Conservation (phyloP, 495 filamentous ascomycete species). For the Penicillium bovifimosum region DNA sequence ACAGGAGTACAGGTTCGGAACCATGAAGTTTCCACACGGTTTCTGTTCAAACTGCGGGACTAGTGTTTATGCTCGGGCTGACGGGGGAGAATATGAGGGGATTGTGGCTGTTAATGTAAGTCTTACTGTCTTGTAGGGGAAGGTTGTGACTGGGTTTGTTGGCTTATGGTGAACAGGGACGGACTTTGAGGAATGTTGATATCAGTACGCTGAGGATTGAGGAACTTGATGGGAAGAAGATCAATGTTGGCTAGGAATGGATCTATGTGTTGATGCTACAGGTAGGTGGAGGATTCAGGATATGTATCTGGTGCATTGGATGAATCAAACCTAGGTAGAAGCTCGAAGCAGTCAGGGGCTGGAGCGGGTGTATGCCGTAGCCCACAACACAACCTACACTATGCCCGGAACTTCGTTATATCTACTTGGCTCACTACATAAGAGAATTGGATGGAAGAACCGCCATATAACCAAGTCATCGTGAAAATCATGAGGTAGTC, state of each 20-base stretch:
- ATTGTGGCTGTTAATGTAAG: constrained; percentile 9
- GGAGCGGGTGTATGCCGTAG: too few species aligned
- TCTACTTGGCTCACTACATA: too few species aligned
- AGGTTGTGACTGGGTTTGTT: not conserved
- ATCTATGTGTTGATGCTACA: too few species aligned
- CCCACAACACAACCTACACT: too few species aligned
- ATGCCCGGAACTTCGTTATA: too few species aligned
- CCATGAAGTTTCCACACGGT: constrained; percentile 3
- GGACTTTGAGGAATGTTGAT: not conserved
- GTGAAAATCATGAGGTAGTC: not conserved
- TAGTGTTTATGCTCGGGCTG: constrained; percentile 7
- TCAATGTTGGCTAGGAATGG: not conserved
- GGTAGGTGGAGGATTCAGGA: too few species aligned
- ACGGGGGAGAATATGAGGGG: not conserved
- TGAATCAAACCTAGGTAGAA: too few species aligned
- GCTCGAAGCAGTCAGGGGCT: too few species aligned
- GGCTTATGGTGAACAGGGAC: not conserved
- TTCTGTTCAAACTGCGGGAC: constrained; percentile 7
- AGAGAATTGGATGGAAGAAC: too few species aligned
- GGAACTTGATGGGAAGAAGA: not conserved
- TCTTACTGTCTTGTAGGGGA: too few species aligned
- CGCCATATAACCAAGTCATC: too few species aligned
- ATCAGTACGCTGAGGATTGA: not conserved
- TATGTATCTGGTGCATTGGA: too few species aligned
- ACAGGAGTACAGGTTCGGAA: constrained; percentile 11